phyloP scores from a whole-genome alignment of 2,329 filamentous ascomycete genomes.

The Cytospora chrysosperma region DNA sequence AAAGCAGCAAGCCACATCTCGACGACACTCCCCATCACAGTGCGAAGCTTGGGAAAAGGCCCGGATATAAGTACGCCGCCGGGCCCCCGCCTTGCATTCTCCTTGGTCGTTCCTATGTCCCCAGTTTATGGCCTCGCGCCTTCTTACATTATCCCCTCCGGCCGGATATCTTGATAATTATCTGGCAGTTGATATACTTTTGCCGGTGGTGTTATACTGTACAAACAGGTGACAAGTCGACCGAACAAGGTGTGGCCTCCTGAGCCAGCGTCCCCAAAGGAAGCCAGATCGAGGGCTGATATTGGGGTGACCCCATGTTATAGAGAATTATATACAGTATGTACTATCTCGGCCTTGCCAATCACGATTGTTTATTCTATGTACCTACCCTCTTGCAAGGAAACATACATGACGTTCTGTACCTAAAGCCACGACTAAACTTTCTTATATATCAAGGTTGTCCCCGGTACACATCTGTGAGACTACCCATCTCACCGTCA shows the following conservation, averaged over 20 bases:
- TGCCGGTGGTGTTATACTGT: background rate
- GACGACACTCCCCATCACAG: background rate
- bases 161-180: background rate
- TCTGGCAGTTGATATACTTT: background rate
- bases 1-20: background rate
- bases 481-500: background rate
- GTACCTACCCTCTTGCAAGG: constrained; percentile 15
- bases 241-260: background rate
- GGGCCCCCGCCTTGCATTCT: background rate
- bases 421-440: constrained; percentile 2
- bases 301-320: background rate
- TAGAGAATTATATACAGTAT: constrained; percentile 8
- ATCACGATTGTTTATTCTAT: constrained; percentile 11
- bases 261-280: background rate
- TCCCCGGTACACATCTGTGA: background rate
- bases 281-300: background rate
- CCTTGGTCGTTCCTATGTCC: background rate
- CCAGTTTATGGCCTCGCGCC: background rate
- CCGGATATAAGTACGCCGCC: background rate
- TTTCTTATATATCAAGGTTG: constrained; percentile 18
- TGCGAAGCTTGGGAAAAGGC: background rate
- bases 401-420: constrained; percentile 13
- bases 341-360: constrained; percentile 3
- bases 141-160: background rate
- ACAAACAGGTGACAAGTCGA: background rate